phyloP scores from a whole-genome alignment of 495 filamentous ascomycete genomes.

The Neurospora tetraspora region DNA sequence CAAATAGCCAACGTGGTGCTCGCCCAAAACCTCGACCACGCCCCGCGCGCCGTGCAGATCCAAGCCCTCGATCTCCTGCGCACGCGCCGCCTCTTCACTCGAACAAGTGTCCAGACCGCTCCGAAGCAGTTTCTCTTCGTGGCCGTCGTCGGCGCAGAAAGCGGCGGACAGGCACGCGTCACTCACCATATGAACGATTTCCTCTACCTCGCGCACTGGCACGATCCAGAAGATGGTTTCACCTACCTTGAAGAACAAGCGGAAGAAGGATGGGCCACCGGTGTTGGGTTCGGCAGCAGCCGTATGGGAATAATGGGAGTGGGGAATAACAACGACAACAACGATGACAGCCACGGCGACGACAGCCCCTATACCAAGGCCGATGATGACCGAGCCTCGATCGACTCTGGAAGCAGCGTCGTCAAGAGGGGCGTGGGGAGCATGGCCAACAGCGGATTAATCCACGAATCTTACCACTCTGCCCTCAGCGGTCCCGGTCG shows the following conservation, averaged over 20 bases:
- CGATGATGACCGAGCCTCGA: constrained; percentile 23
- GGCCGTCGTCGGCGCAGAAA: constrained; percentile 48
- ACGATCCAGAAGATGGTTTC: constrained; percentile 65
- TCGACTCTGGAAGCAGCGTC: constrained; percentile 22
- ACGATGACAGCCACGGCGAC: constrained; percentile 2
- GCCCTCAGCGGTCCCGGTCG: neutral
- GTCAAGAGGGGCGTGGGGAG: constrained; percentile 11
- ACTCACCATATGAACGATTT: constrained; percentile 62
- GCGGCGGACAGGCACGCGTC: constrained; percentile 33
- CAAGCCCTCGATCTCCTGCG: constrained; percentile 79
- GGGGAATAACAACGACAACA: neutral
- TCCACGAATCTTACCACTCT: neutral
- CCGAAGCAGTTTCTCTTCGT: constrained; percentile 77
- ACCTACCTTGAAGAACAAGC: constrained; percentile 54
- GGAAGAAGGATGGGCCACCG: constrained; percentile 14
- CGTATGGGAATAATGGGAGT: neutral
- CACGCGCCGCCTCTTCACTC: constrained; percentile 63
- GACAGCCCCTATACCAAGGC: neutral
- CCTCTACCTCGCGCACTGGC: constrained; percentile 82
- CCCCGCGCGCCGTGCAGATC: constrained; percentile 64
- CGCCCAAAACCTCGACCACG: constrained; percentile 65
- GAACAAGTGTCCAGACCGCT: constrained; percentile 57
- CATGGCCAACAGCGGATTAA: neutral
- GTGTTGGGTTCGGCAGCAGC: too few relatives aligned
- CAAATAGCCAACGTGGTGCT: constrained; percentile 74